A percentile compares a stretch with the other conserved stretches of the same genome.
Conservation (phyloP, 805 yeast genomes). For the Pichia eremophila region DNA sequence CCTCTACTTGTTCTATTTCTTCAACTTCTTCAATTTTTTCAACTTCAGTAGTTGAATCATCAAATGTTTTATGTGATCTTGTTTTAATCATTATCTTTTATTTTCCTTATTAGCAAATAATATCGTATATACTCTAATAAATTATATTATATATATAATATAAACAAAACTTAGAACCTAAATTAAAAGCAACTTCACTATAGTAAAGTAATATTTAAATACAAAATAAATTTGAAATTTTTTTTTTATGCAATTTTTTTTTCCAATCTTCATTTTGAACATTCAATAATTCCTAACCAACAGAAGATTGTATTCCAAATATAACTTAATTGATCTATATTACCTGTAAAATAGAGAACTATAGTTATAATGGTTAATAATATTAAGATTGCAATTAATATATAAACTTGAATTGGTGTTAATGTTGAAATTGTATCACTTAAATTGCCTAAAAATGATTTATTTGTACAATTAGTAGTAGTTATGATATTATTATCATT, state of each 20-base stretch:
- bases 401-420: neutral
- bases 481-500: neutral
- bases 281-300: constrained; percentile 10
- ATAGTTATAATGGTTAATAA: constrained; percentile 6
- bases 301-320: constrained; percentile 18
- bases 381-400: neutral
- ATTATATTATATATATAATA: too few relatives aligned
- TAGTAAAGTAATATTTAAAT: too few relatives aligned
- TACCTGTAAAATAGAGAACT: constrained; percentile 10
- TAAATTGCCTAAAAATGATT: too few relatives aligned
- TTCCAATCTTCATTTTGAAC: neutral
- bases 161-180: too few relatives aligned
- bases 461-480: too few relatives aligned
- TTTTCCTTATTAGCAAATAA: too few relatives aligned
- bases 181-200: too few relatives aligned
- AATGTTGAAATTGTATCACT: neutral
- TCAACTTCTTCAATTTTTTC: neutral
- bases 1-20: constrained; percentile 10
- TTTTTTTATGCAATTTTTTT: neutral
- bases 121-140: too few relatives aligned
- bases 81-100: constrained; percentile 2
- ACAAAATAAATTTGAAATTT: neutral
- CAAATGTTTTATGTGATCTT: constrained; percentile 10
- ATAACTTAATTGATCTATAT: constrained; percentile 5
- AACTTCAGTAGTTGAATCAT: constrained; percentile 6